Evolutionary conservation across 2,329 filamentous ascomycete species (phyloP).

Genomic region (Delphinella strobiligena): DNA sequence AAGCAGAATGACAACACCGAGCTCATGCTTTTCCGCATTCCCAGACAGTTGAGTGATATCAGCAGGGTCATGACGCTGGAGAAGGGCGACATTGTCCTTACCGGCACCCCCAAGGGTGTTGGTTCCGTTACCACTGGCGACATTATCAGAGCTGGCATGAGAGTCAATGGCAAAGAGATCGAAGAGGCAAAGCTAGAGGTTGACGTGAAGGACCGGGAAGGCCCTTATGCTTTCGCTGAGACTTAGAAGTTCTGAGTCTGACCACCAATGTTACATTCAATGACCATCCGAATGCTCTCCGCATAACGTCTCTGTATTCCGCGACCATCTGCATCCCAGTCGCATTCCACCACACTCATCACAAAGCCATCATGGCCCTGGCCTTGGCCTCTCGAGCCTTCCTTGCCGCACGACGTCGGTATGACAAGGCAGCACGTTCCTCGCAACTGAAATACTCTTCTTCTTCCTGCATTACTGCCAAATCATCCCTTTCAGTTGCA

Average conservation of each 20-base stretch:
- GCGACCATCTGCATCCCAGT: too few species aligned
- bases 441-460: too few species aligned
- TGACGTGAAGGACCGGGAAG: slow-evolving; percentile 63
- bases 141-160: slow-evolving; percentile 72
- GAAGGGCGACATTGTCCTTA: slow-evolving; percentile 83
- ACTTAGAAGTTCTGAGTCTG: slow-evolving; percentile 22
- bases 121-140: slow-evolving; percentile 77
- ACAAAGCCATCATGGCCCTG: too few species aligned
- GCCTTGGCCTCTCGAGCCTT: too few species aligned
- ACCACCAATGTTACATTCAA: slow-evolving; percentile 1
- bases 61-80: slow-evolving; percentile 90
- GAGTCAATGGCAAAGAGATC: slow-evolving; percentile 68
- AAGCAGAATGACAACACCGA: slow-evolving; percentile 82
- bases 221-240: slow-evolving; percentile 59
- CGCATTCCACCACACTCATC: too few species aligned
- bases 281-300: not conserved
- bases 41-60: slow-evolving; percentile 78
- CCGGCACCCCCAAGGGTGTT: slow-evolving; percentile 95
- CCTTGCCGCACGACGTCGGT: too few species aligned
- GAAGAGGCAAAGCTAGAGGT: slow-evolving; percentile 79
- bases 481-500: too few species aligned
- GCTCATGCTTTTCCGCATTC: slow-evolving; percentile 87
- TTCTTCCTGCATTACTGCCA: too few species aligned
- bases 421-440: too few species aligned
- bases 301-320: too few species aligned